Conservation (phyloP, 345 rosid species). For the Syzygium grande region DNA sequence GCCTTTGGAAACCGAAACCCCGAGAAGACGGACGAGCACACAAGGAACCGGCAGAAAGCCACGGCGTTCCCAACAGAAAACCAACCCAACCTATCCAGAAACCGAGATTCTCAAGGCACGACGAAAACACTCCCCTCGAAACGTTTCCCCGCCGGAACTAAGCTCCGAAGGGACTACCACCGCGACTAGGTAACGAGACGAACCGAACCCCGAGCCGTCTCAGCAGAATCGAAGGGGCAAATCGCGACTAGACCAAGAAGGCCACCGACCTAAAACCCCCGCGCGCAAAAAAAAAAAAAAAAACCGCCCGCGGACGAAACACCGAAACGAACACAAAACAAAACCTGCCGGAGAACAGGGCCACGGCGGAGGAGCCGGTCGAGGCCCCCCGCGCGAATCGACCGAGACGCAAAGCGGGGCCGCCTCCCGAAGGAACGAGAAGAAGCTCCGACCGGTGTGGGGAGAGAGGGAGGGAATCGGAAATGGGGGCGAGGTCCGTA, state of each 20-base stretch:
- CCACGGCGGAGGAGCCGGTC: not conserved
- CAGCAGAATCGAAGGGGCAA: not conserved
- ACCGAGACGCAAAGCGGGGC: not conserved
- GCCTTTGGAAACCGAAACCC: not conserved
- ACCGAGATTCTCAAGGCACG: no score
- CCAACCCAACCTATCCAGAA: no score
- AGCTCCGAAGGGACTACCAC: not conserved
- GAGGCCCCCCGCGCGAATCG: not conserved
- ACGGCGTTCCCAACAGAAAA: not conserved
- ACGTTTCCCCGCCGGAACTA: not conserved
- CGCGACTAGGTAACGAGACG: not conserved
- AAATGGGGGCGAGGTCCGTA: not conserved
- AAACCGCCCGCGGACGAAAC: not conserved
- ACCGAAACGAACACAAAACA: not conserved
- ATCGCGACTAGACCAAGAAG: not conserved
- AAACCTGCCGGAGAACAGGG: not conserved
- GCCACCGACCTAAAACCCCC: not conserved
- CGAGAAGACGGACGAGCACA: not conserved
- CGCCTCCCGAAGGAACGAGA: no score
- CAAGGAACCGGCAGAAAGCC: not conserved
- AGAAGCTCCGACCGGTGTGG: no score
- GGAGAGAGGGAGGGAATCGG: not conserved
- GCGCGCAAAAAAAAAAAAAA: not conserved
- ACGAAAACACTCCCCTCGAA: no score
- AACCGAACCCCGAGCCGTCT: not conserved